Base-by-base conservation (phyloP, 176 grass and related monocot species). In the Triticum turgidum region DNA sequence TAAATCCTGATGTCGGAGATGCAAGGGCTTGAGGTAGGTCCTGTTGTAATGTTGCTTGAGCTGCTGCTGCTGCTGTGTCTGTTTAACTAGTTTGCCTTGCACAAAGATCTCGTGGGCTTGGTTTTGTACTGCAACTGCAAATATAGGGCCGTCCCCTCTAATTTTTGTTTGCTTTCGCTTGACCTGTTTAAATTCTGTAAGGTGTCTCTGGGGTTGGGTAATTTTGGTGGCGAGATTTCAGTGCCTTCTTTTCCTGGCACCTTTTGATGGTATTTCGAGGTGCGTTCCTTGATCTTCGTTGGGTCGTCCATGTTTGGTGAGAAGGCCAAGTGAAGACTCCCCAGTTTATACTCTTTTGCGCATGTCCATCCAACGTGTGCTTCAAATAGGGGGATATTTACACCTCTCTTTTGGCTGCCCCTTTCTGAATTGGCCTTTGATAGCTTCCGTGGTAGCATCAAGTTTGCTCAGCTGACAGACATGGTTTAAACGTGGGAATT, bases 1-100 rank as follows among this genome's bases (percentile, higher is more conserved):
- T 88, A 85, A 88, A 47, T 88, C 51, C 9, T 78, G 63, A 67
- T 85, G 65, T 78, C 34, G 25, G 51, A 77, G 65, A 54, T 82
- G 74, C 69, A 44, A 47, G 22, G 49, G 61, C 14, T 20, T 21
- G 11, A 49, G 8, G 66, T 44, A 49, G 8, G 65, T 42, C 8
- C 41, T 56, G 44, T 52, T 76, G 73, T 74, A 75, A 75, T 59
- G 79, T 34, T 90, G 42, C 27, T 54, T 22, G 11, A 74, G 38
- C 39, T 65, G 72, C 39, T 65, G 72, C 24, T 75, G 34, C 24
- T 44, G 47, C 32, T 32, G 32, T 25, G 25, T 25, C 80, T 54
- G 27, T n/a, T 52, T 69, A 22, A 2, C 65, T 69, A 68, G 64
- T 34, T 52, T 69, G 80, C 5, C 65, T 70, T 34, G 27, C 65